Evolutionary conservation across 2,329 filamentous ascomycete genomes (phyloP).

Genomic region (Ophiocordyceps unilateralis): DNA sequence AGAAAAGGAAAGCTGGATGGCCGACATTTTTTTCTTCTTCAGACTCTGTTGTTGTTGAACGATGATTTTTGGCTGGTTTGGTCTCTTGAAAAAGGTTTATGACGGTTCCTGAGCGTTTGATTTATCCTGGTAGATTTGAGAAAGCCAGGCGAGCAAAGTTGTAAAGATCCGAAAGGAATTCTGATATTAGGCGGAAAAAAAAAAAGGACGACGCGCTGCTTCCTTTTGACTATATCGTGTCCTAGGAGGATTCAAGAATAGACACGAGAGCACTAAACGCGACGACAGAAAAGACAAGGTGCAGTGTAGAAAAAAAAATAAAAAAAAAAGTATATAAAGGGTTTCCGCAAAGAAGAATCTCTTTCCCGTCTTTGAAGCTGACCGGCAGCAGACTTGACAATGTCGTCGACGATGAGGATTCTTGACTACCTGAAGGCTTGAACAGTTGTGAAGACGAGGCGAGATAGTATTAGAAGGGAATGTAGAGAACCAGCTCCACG

Average conservation of each 20-base stretch:
- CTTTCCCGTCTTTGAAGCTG: slow-evolving; percentile 6
- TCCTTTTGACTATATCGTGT: too few relatives aligned
- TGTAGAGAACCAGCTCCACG: slow-evolving; percentile 38
- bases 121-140: too few relatives aligned
- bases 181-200: slow-evolving; percentile 23
- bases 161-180: slow-evolving; percentile 22
- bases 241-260: not conserved
- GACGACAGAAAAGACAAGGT: not conserved
- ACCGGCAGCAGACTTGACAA: slow-evolving; percentile 4
- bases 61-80: too few relatives aligned
- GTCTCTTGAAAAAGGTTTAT: too few relatives aligned
- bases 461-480: slow-evolving; percentile 14
- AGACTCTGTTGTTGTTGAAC: too few relatives aligned
- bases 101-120: too few relatives aligned
- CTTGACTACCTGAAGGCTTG: not conserved
- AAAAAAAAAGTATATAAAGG: slow-evolving; percentile 5
- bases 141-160: slow-evolving; percentile 26
- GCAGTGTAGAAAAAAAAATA: slow-evolving; percentile 11
- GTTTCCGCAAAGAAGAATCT: not conserved
- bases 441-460: slow-evolving; percentile 1
- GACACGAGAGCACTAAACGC: not conserved
- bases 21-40: slow-evolving; percentile 42
- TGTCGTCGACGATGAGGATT: slow-evolving; percentile 2
- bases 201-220: not conserved
- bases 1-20: slow-evolving; percentile 87